A percentile compares a stretch with the other conserved stretches of the same genome.
Evolutionary conservation across 2,329 filamentous ascomycete genomes (phyloP).

Genomic region (Exophiala sp.): DNA sequence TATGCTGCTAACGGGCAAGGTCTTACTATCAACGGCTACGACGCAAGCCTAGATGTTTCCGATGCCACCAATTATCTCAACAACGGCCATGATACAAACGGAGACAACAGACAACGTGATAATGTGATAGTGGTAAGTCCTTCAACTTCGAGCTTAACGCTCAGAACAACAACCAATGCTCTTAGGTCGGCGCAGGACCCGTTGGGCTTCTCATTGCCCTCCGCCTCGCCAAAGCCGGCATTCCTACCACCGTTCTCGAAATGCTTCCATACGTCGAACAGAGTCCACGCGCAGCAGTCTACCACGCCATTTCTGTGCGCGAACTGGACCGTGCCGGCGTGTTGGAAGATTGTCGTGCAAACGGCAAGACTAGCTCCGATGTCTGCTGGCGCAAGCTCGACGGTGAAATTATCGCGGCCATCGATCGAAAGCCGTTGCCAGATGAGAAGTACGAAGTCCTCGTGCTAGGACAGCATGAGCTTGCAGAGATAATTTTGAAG

Average conservation of each 20-base stretch:
- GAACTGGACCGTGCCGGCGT: constrained; percentile 30
- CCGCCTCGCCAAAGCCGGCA: constrained; percentile 34
- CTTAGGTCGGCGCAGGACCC: constrained; percentile 37
- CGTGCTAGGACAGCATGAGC: constrained; percentile 10
- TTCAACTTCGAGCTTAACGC: background rate
- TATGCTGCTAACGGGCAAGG: background rate
- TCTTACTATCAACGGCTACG: background rate
- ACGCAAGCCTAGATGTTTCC: background rate
- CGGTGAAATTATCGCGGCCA: constrained; percentile 8
- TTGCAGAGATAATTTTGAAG: constrained; percentile 7
- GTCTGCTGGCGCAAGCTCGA: constrained; percentile 16
- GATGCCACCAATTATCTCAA: background rate
- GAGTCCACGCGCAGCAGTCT: constrained; percentile 42
- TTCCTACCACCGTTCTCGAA: constrained; percentile 35
- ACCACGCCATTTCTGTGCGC: constrained; percentile 40
- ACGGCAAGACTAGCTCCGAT: constrained; percentile 7
- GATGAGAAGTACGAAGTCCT: constrained; percentile 34
- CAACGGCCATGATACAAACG: background rate
- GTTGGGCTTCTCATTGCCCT: constrained; percentile 41
- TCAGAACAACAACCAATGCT: background rate
- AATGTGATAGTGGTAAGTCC: background rate
- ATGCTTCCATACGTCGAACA: constrained; percentile 28
- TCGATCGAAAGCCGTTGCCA: constrained; percentile 27
- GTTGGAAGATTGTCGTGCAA: background rate
- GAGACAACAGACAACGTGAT: background rate